A percentile compares a stretch with the other conserved stretches of the same genome.
Conservation (phyloP, 164 flowering plant genomes). For the Vitis vinifera region DNA sequence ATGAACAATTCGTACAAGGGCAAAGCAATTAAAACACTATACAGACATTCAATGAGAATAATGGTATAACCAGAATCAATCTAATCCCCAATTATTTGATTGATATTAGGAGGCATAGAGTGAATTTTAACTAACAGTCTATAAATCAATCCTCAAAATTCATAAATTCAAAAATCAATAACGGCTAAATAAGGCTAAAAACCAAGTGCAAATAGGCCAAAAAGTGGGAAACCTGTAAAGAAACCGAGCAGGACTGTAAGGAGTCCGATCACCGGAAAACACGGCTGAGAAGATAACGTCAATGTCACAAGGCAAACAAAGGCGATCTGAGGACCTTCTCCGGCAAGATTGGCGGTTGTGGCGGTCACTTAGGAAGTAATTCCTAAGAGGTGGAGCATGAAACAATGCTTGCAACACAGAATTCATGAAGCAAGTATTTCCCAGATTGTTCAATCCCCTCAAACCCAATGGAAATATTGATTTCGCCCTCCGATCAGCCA, state of each 20-base stretch:
- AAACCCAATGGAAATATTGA: constrained; percentile 60
- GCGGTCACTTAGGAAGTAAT: constrained; percentile 51
- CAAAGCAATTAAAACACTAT: too few species aligned
- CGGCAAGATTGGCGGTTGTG: constrained; percentile 42
- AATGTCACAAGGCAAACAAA: constrained; percentile 62
- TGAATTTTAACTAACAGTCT: background rate
- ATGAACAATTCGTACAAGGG: too few species aligned
- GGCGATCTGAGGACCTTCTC: constrained; percentile 24
- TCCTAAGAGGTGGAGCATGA: constrained; percentile 61
- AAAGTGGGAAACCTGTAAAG: constrained; percentile 53
- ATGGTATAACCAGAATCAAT: background rate
- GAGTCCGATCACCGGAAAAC: constrained; percentile 56
- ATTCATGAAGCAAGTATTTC: constrained; percentile 75
- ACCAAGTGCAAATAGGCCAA: background rate
- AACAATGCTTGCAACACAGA: constrained; percentile 68
- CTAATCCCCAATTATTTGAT: background rate
- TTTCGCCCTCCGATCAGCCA: constrained; percentile 46
- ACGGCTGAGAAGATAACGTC: constrained; percentile 43
- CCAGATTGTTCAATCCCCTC: constrained; percentile 77
- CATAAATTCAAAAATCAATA: background rate
- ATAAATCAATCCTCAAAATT: too few species aligned
- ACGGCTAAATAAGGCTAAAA: background rate
- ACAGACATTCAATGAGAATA: background rate
- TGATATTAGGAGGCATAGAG: background rate
- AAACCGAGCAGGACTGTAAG: constrained; percentile 64